Evolutionary conservation across 441 rosid species (phyloP), one percentile per base, ranked within the genome.

Genomic region (Populus trichocarpa): DNA sequence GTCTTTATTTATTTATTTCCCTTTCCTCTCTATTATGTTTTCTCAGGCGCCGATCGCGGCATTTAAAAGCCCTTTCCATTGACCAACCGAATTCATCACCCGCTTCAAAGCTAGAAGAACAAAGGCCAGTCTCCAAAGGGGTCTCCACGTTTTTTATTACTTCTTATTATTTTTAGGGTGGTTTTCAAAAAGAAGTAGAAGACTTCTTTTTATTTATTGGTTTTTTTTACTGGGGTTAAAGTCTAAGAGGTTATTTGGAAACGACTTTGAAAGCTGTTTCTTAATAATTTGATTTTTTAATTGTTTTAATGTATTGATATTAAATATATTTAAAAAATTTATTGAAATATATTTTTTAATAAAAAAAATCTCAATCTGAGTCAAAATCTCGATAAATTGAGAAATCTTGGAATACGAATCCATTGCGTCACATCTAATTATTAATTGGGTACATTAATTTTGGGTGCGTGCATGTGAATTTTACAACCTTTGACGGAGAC

Each of bases 21-120:
- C 68, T 73, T 61, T 73, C 26, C 6, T n/a, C 32, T 23, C 14
- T 42, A 16, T 40, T 70, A 33, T 71, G 70, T 73, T 79, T 77
- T 65, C 78, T 77, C 23, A 65, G 79, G 87, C 89, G 89, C 85
- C 85, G 86, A 87, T 89, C 90, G 80, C 92, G 90, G 86, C 73
- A 42, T 77, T 77, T 25, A n/a, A 66, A 16, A 66, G 50, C 26
- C 12, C 12, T 8, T 28, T 26, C 71, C 75, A 68, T 77, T 77
- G 80, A 81, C 80, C 71, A 36, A 9, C 78, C 13, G 25, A 69
- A 68, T 18, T 12, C 69, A 36, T 46, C 80, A 53, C 25, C 67
- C 50, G 16, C 42, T 67, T 35, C n/a, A 57, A 75, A 67, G 18
- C n/a, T 18, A 53, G n/a, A 42, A 42, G 50, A 53, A 2, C 61